Conservation (phyloP, 805 yeast species). For the Suhomyces faveliae region DNA sequence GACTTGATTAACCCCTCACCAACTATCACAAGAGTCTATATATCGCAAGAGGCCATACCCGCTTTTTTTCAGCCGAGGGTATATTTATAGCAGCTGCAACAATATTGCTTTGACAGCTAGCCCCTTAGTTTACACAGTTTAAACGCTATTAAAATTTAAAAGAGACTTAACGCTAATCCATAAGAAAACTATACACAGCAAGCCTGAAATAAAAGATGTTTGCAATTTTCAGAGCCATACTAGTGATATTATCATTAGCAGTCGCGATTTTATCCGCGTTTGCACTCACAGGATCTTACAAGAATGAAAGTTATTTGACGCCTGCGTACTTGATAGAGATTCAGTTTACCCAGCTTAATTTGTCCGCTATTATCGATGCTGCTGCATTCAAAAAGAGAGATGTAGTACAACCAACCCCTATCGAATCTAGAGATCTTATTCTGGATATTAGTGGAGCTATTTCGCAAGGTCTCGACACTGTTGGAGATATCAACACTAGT, state of each 20-base stretch:
- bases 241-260: slow-evolving; percentile 34
- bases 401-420: background rate
- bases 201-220: slow-evolving; percentile 12
- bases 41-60: no score
- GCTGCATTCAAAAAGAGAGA: slow-evolving; percentile 8
- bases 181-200: background rate
- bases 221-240: slow-evolving; percentile 31
- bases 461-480: background rate
- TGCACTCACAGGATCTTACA: slow-evolving; percentile 41
- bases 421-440: background rate
- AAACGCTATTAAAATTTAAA: background rate
- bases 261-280: slow-evolving; percentile 31
- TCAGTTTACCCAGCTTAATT: slow-evolving; percentile 33
- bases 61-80: background rate
- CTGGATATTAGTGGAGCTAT: background rate
- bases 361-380: slow-evolving; percentile 27
- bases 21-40: background rate
- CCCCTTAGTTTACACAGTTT: background rate
- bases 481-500: slow-evolving; percentile 4
- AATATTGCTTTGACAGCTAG: background rate
- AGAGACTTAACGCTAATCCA: no score
- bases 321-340: slow-evolving; percentile 35
- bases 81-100: background rate
- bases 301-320: slow-evolving; percentile 32
- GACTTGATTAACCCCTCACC: background rate